Evolutionary conservation across 768 basidiomycete genomes (phyloP), one percentile per base, ranked within the genome.

Genomic region (Podaxis sp.): DNA sequence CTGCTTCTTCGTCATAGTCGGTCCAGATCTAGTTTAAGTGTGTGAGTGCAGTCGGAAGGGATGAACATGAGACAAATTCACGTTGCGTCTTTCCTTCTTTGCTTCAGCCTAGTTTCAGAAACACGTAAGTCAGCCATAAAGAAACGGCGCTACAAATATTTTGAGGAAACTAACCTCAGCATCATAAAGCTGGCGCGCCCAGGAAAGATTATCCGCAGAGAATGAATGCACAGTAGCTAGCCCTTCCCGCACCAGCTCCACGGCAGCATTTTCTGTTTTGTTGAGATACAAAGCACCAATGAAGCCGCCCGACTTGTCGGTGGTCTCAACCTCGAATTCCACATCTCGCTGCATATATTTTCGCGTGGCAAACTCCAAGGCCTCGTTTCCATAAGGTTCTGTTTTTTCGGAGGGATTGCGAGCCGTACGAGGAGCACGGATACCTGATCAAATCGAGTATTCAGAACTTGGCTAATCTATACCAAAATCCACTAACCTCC

Each of bases 301-400:
- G 75, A 96, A 98, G 2, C 97, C 97, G 42, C 96, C 96, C 3
- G 90, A 89, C 76, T 97, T 98, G 79, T 99, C 96, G 15, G 89
- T 85, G 15, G 84, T 83, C 63, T 96, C 93, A 52, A 98, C 88
- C 68, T 93, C 91, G 63, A 99, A 88, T 73, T 99, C 96, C 5
- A 94, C 88, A 70, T 99, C 96, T 30, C 96, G 87, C 73, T 99
- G 96, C 89, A 98, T 89, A 72, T 89, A 95, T 64, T 84, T 83
- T 48, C 87, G 84, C 7, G 84, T 84, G 2, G 93, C 82, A 68
- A 92, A 98, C 42, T 93, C 89, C 4, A 84, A 79, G 4, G 95
- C 86, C 70, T 99, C 96, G 1, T 73, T 68, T 15, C 96, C 97
- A 73, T 81, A 98, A 1, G 95, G 92, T 70, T 99, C 96, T 54